These are phyloP conservation scores for Globisporangium lucens DNA, from an alignment of 352 stramenopile species.

Conservation along the genomic window DNA sequence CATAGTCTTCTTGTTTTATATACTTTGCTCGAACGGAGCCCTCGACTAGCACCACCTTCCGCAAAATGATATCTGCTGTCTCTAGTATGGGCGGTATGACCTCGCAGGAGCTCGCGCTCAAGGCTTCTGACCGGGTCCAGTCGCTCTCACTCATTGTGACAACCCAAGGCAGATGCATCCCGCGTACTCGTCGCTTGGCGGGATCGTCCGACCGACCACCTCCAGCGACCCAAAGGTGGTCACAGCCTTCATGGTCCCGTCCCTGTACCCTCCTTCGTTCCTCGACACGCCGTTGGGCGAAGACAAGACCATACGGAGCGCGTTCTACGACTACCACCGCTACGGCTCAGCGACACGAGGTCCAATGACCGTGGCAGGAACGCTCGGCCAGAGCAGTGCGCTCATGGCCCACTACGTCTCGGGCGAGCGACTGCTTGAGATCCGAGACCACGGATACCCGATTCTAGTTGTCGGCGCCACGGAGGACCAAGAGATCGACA, in stretches of 20 bases:
- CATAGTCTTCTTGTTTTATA: neutral
- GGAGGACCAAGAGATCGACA: neutral
- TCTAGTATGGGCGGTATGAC: conserved; percentile 49
- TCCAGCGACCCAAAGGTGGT: neutral
- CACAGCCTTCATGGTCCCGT: neutral
- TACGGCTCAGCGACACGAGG: neutral
- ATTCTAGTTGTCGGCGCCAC: neutral
- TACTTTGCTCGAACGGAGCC: neutral
- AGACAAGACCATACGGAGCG: neutral
- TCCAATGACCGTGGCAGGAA: neutral
- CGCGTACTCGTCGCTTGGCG: neutral
- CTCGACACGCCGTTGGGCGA: neutral
- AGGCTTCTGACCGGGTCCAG: conserved; percentile 30
- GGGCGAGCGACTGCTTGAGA: conserved; percentile 29
- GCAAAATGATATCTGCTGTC: neutral
- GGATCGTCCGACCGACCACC: neutral
- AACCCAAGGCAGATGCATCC: conserved; percentile 20
- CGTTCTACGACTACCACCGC: conserved; percentile 3
- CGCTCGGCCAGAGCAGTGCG: conserved; percentile 29
- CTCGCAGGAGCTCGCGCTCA: conserved; percentile 32
- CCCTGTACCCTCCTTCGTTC: conserved; percentile 6
- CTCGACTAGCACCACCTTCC: neutral
- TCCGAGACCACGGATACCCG: neutral
- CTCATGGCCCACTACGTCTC: conserved; percentile 38
- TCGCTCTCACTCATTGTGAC: conserved; percentile 47